Evolutionary conservation across 139 green algal genomes (phyloP), one percentile per base, ranked within the genome.

Genomic region (Eudorina sp.): DNA sequence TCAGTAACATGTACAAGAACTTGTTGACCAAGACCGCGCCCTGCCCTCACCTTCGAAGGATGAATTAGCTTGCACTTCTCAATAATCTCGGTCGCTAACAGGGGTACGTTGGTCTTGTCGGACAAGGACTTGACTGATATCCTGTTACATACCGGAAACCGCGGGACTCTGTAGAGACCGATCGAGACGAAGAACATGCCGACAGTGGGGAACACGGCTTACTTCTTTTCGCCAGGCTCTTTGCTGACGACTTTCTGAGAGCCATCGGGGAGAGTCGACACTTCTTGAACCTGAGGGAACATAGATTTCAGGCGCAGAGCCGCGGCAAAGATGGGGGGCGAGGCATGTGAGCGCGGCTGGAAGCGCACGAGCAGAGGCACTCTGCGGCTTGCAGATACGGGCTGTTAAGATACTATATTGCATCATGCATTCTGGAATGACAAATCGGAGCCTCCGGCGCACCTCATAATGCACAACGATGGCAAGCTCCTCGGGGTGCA

Each of bases 31-130:
- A 40, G 64, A 43, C 11, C 6, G 34, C 11, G 16, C 31, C 55
- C 4, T 64, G 73, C 69, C 13, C 36, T 3, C 23, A 94, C 89
- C 90, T 97, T 96, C 31, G 85, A 94, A 0, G 92, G 88, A 66
- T 96, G 93, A n/a, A 98, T 96, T 8, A 97, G 94, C 88, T 97
- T 98, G 92, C 92, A 96, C 34, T 95, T 96, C 2, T 94, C 92
- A 6, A 97, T 91, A 31, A 98, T 91, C 55, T 96, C 92, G n/a
- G 90, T 77, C 1, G 95, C 96, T 14, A 96, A 69, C 11, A 85
- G n/a, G 0, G 78, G 70, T 4, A 97, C 83, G 55, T 97, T 92
- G n/a, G 84, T 93, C 16, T 89, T 88, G 7, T 89, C 91, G 13
- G 72, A 90, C 1, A 97, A 40, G 2, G 90, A 89, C 86, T 93